Evolutionary conservation across 2,329 filamentous ascomycete genomes (phyloP).

Genomic region (Sporothrix inflata): DNA sequence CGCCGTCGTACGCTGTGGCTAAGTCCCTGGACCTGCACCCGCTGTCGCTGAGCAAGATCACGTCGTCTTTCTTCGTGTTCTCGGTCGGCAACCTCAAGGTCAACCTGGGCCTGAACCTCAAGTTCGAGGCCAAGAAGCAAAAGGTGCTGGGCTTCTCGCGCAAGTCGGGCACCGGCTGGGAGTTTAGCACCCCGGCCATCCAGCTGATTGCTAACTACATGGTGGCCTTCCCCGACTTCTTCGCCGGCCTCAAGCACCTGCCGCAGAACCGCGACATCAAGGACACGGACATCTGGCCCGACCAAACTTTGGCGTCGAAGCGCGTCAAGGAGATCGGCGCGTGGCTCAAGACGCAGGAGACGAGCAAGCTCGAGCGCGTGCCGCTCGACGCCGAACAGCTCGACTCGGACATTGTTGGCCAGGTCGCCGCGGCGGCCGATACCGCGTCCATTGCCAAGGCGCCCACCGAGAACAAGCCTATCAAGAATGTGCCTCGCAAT

Average conservation of each 20-base stretch:
- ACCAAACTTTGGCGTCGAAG: constrained; percentile 68
- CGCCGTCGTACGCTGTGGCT: constrained; percentile 86
- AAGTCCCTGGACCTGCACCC: constrained; percentile 80
- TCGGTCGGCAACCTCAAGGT: constrained; percentile 72
- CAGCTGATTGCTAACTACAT: constrained; percentile 85
- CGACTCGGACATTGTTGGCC: constrained; percentile 83
- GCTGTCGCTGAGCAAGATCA: constrained; percentile 91
- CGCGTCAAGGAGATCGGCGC: constrained; percentile 92
- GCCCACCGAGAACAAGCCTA: constrained; percentile 65
- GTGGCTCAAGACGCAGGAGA: constrained; percentile 91
- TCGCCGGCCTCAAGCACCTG: constrained; percentile 82
- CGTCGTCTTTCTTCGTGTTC: constrained; percentile 86
- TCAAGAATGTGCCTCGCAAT: constrained; percentile 80
- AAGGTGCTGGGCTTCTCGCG: constrained; percentile 96
- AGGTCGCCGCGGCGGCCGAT: constrained; percentile 78
- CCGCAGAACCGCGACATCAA: constrained; percentile 82
- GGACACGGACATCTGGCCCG: constrained; percentile 84
- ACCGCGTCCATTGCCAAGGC: constrained; percentile 51
- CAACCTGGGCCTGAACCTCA: constrained; percentile 92
- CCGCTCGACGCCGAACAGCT: constrained; percentile 95
- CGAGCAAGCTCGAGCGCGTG: constrained; percentile 92
- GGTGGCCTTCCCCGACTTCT: constrained; percentile 92
- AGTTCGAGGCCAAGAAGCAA: constrained; percentile 92
- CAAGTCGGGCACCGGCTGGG: constrained; percentile 85
- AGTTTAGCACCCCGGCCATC: constrained; percentile 86